A percentile compares a stretch with the other conserved stretches of the same genome.
Conservation (phyloP, 116 monocot genomes). For the Phalaenopsis hybrid region DNA sequence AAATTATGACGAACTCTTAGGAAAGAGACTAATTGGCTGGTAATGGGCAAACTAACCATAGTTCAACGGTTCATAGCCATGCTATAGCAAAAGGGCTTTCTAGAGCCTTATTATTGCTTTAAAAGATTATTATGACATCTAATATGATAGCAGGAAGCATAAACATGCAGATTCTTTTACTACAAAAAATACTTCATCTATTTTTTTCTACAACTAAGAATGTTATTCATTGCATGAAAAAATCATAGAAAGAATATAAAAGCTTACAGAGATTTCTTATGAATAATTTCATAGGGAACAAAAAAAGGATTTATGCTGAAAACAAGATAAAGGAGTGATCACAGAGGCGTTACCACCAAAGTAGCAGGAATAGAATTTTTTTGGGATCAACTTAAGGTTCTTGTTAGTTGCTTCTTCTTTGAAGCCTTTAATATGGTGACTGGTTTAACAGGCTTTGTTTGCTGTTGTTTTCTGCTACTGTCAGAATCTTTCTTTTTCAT, state of each 20-base stretch:
- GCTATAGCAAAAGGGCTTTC: too few relatives aligned
- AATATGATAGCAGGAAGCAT: too few relatives aligned
- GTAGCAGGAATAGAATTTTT: not conserved
- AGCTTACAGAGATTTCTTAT: not conserved
- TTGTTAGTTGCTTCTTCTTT: constrained; percentile 16
- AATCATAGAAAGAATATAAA: not conserved
- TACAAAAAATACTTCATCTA: not conserved
- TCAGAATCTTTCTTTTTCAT: constrained; percentile 55
- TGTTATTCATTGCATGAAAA: not conserved
- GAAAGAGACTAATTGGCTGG: too few relatives aligned
- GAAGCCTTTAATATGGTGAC: constrained; percentile 1
- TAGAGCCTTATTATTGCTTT: too few relatives aligned
- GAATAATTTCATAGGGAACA: not conserved
- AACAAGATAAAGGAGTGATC: not conserved
- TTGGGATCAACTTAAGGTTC: not conserved
- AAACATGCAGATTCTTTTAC: not conserved
- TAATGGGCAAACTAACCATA: too few relatives aligned
- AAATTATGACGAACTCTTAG: too few relatives aligned
- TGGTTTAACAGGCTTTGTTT: constrained; percentile 11
- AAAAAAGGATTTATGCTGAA: not conserved
- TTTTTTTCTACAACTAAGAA: not conserved
- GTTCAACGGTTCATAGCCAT: too few relatives aligned
- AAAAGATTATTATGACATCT: too few relatives aligned
- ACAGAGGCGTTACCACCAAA: not conserved
- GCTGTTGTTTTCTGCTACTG: constrained; percentile 19